phyloP scores from a whole-genome alignment of 768 basidiomycete genomes.

The Mycena vitilis region DNA sequence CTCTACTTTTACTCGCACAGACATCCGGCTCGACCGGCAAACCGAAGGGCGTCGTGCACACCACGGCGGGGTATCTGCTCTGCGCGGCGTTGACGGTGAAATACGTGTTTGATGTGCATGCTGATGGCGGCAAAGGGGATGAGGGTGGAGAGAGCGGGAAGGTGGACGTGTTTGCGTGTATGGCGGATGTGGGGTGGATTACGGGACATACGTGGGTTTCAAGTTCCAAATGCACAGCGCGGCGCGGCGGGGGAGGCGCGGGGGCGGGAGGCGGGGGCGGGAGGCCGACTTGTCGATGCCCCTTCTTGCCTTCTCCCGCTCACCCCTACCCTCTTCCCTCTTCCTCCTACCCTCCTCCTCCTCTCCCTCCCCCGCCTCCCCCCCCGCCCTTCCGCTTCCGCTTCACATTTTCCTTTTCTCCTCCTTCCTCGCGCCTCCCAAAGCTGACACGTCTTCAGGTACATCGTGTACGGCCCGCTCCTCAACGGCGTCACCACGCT shows the following conservation, averaged over 20 bases:
- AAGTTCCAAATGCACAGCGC: too few species aligned
- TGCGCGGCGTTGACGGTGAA: conserved; percentile 93
- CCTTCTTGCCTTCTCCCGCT: too few species aligned
- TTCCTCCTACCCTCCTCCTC: too few species aligned
- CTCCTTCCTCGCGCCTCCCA: too few species aligned
- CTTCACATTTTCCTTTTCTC: too few species aligned
- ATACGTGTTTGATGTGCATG: conserved; percentile 97
- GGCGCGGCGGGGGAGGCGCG: too few species aligned
- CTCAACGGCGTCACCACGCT: conserved; percentile 85
- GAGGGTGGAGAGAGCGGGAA: too few species aligned
- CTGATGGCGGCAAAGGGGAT: conserved; percentile 72
- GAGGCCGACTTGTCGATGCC: too few species aligned
- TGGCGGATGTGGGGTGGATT: conserved; percentile 99
- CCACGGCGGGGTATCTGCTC: conserved; percentile 90
- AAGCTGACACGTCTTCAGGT: too few species aligned
- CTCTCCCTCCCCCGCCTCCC: too few species aligned
- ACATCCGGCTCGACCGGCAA: conserved; percentile 96
- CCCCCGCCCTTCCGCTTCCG: neutral
- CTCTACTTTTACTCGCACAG: conserved; percentile 49
- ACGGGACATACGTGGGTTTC: conserved; percentile 95
- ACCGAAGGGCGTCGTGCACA: conserved; percentile 97
- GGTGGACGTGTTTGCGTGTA: conserved; percentile 77
- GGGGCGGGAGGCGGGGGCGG: too few species aligned
- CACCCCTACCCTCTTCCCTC: too few species aligned
- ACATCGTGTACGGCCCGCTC: conserved; percentile 97